Conservation (phyloP, 768 basidiomycete species). For the Neoboletus brunneissimus region DNA sequence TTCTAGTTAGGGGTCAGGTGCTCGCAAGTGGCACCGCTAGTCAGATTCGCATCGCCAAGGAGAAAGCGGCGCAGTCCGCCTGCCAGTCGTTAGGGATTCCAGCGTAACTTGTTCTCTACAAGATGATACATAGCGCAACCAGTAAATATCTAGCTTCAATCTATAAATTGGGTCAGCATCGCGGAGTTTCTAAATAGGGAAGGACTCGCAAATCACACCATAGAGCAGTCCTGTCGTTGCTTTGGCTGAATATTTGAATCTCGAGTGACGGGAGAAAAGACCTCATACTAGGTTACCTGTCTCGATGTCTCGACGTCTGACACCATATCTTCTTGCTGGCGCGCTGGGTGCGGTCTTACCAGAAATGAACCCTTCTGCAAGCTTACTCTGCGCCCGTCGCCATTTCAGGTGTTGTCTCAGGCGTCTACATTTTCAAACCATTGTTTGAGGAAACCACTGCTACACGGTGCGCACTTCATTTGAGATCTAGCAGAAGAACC, state of each 20-base stretch:
- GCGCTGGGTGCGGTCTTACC: constrained; percentile 44
- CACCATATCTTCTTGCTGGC: constrained; percentile 55
- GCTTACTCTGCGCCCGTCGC: constrained; percentile 1
- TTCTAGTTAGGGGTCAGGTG: constrained; percentile 44
- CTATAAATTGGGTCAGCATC: constrained; percentile 5
- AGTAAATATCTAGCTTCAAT: background rate
- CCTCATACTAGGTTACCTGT: background rate
- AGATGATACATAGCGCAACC: constrained; percentile 1
- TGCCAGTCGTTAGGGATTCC: constrained; percentile 33
- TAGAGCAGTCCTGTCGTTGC: background rate
- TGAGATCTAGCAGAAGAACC: too few relatives aligned
- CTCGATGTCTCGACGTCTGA: constrained; percentile 38
- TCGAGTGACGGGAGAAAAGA: background rate
- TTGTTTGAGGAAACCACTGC: constrained; percentile 24
- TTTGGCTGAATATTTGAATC: background rate
- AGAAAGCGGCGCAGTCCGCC: constrained; percentile 45
- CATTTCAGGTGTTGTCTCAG: constrained; percentile 53
- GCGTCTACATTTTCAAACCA: constrained; percentile 67
- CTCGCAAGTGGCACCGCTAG: constrained; percentile 46
- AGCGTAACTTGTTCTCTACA: constrained; percentile 2
- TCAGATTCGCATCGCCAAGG: constrained; percentile 46
- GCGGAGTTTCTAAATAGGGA: constrained; percentile 30
- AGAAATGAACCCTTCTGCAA: background rate
- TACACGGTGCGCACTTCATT: constrained; percentile 12
- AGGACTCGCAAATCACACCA: constrained; percentile 7